Base-by-base conservation (phyloP, 2,329 filamentous ascomycete genomes). In the Talaromyces pinophilus region DNA sequence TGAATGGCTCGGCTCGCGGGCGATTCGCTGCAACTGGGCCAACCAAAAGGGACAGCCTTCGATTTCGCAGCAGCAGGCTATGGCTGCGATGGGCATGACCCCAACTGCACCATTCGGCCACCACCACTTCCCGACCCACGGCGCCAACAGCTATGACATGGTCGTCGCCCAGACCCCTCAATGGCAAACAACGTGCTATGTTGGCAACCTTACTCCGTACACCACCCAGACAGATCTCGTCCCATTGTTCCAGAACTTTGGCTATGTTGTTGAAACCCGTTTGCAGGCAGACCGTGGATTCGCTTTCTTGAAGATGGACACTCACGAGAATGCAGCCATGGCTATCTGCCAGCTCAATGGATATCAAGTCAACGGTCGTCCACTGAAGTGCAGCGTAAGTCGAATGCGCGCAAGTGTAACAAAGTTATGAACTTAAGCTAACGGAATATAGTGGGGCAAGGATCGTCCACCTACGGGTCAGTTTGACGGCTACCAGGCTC, bases 31-130 rank as follows among this genome's bases (percentile, higher is more conserved):
- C 87, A 99, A 99, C 85, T 99, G 95, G 95, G 95, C 95, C 68
- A 99, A 99, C 83, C 95, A 99, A 78, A 99, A 99, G 85, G 95
- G 95, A n/a, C 95, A 99, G 77, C 95, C 95, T 65, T 98, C 95
- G 1, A 97, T 98, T 79, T 93, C 93, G 59, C 94, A 99, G 82
- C 95, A 98, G 82, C 92, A 96, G 80, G 92, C 93, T 44, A 95
- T 99, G 92, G 90, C 90, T 69, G 91, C 93, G 67, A 97, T 98
- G 92, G 95, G 95, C 77, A 93, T 99, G 90, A 97, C 94, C 30
- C 95, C 95, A 5, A 97, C 93, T 57, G 93, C 94, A 5, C 65
- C 65, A 28, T 99, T 93, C 75, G 95, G 94, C 40, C 93, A 97
- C 77, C 95, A 99, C 78, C 94, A 98, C 77, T 99, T 98, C 83